phyloP scores from a whole-genome alignment of 257 asterid species.

The Solanum lycopersicoides region DNA sequence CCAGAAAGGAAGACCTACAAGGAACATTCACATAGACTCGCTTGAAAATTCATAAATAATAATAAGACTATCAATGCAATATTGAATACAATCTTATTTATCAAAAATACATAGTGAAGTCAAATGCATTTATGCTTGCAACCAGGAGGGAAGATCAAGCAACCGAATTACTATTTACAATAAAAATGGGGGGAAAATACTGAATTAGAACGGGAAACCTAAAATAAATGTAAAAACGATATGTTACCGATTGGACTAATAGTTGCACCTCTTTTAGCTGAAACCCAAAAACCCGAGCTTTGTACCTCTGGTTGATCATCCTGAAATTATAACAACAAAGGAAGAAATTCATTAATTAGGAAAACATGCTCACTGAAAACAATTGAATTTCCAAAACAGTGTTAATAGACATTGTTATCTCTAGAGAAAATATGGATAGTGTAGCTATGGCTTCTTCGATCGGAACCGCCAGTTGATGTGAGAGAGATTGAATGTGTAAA shows the following conservation, averaged over 20 bases:
- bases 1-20: neutral
- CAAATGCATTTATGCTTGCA: too few relatives aligned
- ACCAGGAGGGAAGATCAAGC: neutral
- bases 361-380: neutral
- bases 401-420: slow-evolving; percentile 6
- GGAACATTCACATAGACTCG: neutral
- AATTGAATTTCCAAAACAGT: neutral
- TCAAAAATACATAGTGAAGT: too few relatives aligned
- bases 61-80: too few relatives aligned
- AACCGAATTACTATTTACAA: neutral
- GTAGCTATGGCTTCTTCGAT: slow-evolving; percentile 65
- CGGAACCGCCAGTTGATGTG: slow-evolving; percentile 55
- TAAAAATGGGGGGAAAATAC: neutral
- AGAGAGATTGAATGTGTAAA: neutral
- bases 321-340: slow-evolving; percentile 45
- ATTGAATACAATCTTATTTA: too few relatives aligned
- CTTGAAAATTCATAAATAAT: neutral
- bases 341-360: neutral
- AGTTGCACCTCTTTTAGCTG: slow-evolving; percentile 74
- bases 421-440: slow-evolving; percentile 7
- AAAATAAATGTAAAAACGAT: neutral
- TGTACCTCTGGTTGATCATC: slow-evolving; percentile 93
- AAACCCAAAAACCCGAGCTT: slow-evolving; percentile 90
- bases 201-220: neutral
- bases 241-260: slow-evolving; percentile 68